Evolutionary conservation across 257 asterid species (phyloP), one percentile per base, ranked within the genome.

Genomic region (Petrea volubilis): DNA sequence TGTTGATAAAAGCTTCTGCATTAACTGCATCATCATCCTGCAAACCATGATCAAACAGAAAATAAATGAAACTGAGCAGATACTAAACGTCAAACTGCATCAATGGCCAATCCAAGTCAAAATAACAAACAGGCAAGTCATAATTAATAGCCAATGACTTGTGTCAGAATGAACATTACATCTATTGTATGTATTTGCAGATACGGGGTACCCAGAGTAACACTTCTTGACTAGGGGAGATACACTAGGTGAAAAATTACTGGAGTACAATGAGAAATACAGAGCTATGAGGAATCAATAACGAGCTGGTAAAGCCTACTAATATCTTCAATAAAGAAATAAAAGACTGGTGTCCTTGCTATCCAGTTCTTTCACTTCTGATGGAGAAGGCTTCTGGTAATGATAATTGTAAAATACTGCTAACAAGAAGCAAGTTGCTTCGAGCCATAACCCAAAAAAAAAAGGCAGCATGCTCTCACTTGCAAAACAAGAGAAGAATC

Each of bases 1-100:
- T 95, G 74, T 92, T 90, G 51, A 95, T 95, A 79, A 95, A 95
- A 65, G 96, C 96, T 83, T 95, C 99, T 13, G 99, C 99, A 84
- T 87, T 92, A 68, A 89, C 95, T 18, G 99, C 97, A 78, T 92
- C 99, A 70, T 95, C 99, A 81, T 95, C 99, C 99, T 95, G 80
- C 70, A 81, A 69, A 64, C 34, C 62, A 74, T 65, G 46, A 38
- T 38, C 29, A 55, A 47, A 41, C 20, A 65, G 5, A 36, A 18
- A 62, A 17, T 24, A 55, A 64, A 69, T 36, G 49, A 15, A 46
- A 34, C 64, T 40, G n/a, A 46, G 52, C 21, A 58, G 50, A 68
- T 41, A 68, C 38, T 72, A 20, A 12, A 47, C 49, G 46, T 46
- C 70, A 34, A 38, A 24, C 47, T 74, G 44, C 70, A 46, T 21